Base-by-base conservation (phyloP, 2,329 filamentous ascomycete genomes). In the Nigrospora osmanthi region DNA sequence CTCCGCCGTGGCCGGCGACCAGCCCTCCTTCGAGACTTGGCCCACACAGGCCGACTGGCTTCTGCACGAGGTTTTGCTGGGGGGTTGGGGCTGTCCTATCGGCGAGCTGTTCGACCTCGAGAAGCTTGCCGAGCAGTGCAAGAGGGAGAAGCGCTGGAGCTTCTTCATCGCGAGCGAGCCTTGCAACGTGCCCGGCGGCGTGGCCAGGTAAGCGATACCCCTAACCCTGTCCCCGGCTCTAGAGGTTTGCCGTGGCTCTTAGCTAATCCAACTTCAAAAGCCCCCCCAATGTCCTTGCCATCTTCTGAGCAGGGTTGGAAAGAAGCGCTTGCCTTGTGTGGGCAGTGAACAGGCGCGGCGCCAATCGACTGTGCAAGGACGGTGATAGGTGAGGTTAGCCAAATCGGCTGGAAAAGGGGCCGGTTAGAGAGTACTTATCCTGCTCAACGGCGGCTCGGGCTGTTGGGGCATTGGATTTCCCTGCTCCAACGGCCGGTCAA, bases 1-100 rank as follows among this genome's bases (percentile, higher is more conserved):
- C 53, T 46, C 61, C 0, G 70, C 70, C 2, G 65, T 71, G 4
- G 68, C 65, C 19, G 63, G 66, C 10, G 62, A 67, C 47, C 58
- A 62, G 4, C 61, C 63, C 2, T 63, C 59, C 2, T 67, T 72
- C 35, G 70, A 73, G 47, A 61, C 64, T 38, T 51, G 60, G 34
- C 56, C 52, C 14, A 51, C 50, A 3, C 44, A 57, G 2, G 15
- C 15, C 2, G 49, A 55, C 2, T 58, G 48, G 50, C 49, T 52
- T 34, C 30, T 60, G 14, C 52, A 54, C 40, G 45, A 52, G 39
- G 52, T 42, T 40, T 34, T 54, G 10, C 47, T 54, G 13, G 48
- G 48, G 6, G 48, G 50, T 9, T 54, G 51, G 49, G 51, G 52
- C 7, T 51, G 50, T 47, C 51, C 52, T 10, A 54, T 54, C 19